Conservation (phyloP, 2,329 filamentous ascomycete species). For the Monosporascus sp. region DNA sequence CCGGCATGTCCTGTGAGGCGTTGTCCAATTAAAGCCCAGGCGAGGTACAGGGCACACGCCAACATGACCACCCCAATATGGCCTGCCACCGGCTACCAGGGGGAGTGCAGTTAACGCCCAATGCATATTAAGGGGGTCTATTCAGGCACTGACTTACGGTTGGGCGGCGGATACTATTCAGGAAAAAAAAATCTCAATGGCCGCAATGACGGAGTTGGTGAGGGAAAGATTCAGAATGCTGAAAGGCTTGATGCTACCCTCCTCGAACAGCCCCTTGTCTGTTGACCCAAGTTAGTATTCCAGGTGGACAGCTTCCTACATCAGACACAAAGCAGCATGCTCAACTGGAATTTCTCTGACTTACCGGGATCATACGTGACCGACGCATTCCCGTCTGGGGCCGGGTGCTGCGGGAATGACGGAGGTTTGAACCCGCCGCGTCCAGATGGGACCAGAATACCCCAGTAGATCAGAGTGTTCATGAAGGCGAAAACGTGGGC, state of each 20-base stretch:
- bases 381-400: constrained; percentile 9
- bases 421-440: constrained; percentile 28
- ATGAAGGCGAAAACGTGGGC: constrained; percentile 42
- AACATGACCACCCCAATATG: constrained; percentile 38
- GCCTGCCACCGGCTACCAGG: constrained; percentile 36
- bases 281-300: constrained; percentile 3
- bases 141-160: constrained; percentile 31
- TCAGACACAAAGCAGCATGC: background rate
- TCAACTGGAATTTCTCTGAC: background rate
- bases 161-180: constrained; percentile 50
- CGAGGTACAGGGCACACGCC: constrained; percentile 40
- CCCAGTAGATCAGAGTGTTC: constrained; percentile 47
- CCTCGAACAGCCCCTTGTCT: constrained; percentile 44
- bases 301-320: too few species aligned
- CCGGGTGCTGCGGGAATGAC: constrained; percentile 10
- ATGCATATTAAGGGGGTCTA: too few species aligned
- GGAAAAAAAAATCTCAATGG: constrained; percentile 38
- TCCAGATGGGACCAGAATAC: constrained; percentile 30
- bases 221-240: constrained; percentile 41
- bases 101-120: background rate
- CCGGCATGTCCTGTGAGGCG: constrained; percentile 39
- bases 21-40: constrained; percentile 44
- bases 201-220: constrained; percentile 37
- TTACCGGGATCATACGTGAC: constrained; percentile 22
- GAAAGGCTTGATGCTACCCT: constrained; percentile 43